These are phyloP conservation scores for Cladosporium sp. DNA, from an alignment of 2,329 filamentous ascomycete species.

Conservation along the genomic window DNA sequence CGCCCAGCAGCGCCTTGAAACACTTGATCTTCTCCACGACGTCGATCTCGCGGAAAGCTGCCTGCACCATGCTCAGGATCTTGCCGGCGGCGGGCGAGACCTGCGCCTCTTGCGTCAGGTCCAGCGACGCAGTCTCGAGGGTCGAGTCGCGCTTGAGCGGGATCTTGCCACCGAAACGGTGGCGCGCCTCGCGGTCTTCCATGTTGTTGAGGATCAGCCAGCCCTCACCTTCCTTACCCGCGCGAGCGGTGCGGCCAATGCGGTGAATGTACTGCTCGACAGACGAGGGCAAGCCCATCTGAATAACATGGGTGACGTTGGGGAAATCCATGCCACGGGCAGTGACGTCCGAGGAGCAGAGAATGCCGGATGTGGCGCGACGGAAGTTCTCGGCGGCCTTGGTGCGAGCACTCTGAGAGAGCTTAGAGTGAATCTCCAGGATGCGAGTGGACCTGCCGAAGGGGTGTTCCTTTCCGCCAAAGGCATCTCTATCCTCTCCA, in stretches of 20 bases:
- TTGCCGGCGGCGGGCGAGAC: conserved; percentile 37
- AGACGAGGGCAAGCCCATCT: conserved; percentile 41
- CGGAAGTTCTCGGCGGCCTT: conserved; percentile 67
- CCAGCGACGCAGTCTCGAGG: conserved; percentile 46
- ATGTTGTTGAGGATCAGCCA: conserved; percentile 57
- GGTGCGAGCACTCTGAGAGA: conserved; percentile 65
- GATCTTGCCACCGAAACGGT: conserved; percentile 48
- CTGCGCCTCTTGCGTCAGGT: conserved; percentile 37
- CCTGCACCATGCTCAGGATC: conserved; percentile 38
- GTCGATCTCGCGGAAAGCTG: conserved; percentile 41
- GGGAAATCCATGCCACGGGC: conserved; percentile 50
- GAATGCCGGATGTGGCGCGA: conserved; percentile 47
- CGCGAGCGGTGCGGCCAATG: conserved; percentile 53
- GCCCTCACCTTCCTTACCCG: conserved; percentile 65
- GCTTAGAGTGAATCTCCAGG: conserved; percentile 69
- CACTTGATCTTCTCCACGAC: conserved; percentile 38
- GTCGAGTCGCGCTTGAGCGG: conserved; percentile 53
- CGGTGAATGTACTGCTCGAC: conserved; percentile 47
- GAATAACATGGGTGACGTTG: conserved; percentile 47
- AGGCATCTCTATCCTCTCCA: conserved; percentile 21
- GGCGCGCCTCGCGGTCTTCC: conserved; percentile 46
- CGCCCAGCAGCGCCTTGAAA: conserved; percentile 56
- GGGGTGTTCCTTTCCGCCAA: conserved; percentile 17
- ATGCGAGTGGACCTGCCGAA: conserved; percentile 31
- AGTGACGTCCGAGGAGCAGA: conserved; percentile 47